These are phyloP conservation scores for Leishmania gerbilli DNA, from an alignment of 208 protist species.

Conservation along the genomic window DNA sequence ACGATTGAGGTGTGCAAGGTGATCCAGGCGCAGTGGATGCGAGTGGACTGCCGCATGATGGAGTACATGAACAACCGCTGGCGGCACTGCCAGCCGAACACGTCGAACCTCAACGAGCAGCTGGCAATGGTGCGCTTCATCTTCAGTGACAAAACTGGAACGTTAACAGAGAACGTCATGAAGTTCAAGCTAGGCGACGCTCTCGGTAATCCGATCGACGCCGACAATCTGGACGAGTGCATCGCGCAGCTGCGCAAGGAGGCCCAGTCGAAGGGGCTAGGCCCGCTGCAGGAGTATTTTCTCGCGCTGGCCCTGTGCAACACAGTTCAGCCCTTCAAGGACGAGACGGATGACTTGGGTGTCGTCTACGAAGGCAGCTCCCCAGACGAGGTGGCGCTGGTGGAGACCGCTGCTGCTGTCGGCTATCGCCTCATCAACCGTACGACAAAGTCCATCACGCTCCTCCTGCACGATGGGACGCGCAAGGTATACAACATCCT, in stretches of 20 bases:
- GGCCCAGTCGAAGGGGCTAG: conserved; percentile 16
- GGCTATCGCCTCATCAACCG: conserved; percentile 75
- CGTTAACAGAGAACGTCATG: conserved; percentile 94
- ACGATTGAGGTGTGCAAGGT: conserved; percentile 93
- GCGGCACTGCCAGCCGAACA: conserved; percentile 80
- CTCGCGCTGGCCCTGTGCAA: conserved; percentile 82
- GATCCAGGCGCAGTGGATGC: conserved; percentile 91
- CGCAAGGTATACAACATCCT: conserved; percentile 75
- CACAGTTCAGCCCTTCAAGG: conserved; percentile 84
- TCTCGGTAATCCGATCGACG: conserved; percentile 54
- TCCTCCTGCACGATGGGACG: conserved; percentile 23
- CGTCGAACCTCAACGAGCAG: conserved; percentile 94
- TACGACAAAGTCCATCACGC: conserved; percentile 54
- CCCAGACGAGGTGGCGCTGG: conserved; percentile 94
- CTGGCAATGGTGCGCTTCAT: conserved; percentile 88
- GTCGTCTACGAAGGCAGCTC: conserved; percentile 92
- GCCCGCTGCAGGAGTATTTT: conserved; percentile 73
- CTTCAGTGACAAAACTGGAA: conserved; percentile 94
- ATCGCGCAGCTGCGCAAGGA: conserved; percentile 29
- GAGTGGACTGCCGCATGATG: conserved; percentile 83
- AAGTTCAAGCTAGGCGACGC: conserved; percentile 79
- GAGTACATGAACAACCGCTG: conserved; percentile 67
- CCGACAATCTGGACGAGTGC: conserved; percentile 43
- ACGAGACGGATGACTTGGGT: conserved; percentile 27
- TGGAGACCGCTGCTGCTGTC: conserved; percentile 70